These are phyloP conservation scores for Tolypocladium album DNA, from an alignment of 2,329 filamentous ascomycete genomes.

Conservation along the genomic window DNA sequence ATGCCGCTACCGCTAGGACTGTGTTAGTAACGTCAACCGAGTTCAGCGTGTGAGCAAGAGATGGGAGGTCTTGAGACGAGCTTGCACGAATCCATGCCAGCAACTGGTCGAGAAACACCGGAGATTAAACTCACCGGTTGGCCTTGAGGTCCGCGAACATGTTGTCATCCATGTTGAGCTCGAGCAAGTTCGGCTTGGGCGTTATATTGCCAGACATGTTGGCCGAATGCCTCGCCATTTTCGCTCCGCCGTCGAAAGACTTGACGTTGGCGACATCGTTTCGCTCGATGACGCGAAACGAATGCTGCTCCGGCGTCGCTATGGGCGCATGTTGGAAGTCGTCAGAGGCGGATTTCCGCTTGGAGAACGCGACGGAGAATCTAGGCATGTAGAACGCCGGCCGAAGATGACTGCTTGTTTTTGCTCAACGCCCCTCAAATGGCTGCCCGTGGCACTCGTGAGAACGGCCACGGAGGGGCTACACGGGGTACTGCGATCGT, in stretches of 20 bases:
- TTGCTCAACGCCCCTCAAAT: background rate
- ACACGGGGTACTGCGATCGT: conserved; percentile 3
- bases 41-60: background rate
- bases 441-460: background rate
- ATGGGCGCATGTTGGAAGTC: conserved; percentile 40
- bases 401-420: conserved; percentile 1
- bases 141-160: conserved; percentile 46
- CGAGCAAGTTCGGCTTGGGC: conserved; percentile 25
- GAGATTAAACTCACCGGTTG: conserved; percentile 36
- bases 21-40: conserved; percentile 20
- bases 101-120: background rate
- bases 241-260: conserved; percentile 39
- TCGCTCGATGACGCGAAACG: conserved; percentile 49
- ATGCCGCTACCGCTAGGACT: conserved; percentile 44
- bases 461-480: background rate
- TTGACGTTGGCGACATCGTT: conserved; percentile 31
- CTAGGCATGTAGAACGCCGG: conserved; percentile 45
- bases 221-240: conserved; percentile 26
- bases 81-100: background rate
- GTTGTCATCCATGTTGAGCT: conserved; percentile 42
- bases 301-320: conserved; percentile 32
- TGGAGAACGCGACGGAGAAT: conserved; percentile 47
- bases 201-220: conserved; percentile 21
- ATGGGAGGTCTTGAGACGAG: background rate
- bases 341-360: conserved; percentile 50